Conservation (phyloP, 257 asterid genomes). For the Capsicum pubescens region DNA sequence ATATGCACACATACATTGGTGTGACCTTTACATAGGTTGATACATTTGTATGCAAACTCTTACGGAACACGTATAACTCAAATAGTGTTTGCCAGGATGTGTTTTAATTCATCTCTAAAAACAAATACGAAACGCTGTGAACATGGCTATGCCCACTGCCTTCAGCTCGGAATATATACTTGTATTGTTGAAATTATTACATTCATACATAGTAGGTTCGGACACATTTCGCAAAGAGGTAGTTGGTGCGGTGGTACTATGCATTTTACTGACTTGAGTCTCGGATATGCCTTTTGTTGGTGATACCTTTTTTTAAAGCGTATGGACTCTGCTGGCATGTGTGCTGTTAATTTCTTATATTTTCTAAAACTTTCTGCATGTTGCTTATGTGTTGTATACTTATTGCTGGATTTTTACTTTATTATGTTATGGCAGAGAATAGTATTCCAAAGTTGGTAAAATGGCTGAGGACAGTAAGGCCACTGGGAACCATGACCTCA, state of each 20-base stretch:
- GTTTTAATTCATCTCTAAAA: not conserved
- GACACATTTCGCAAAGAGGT: not conserved
- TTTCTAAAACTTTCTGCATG: not conserved
- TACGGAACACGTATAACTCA: not conserved
- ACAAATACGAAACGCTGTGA: not conserved
- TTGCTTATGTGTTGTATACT: not conserved
- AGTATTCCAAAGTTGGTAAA: slow-evolving; percentile 22
- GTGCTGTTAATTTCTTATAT: not conserved
- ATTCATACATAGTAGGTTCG: not conserved
- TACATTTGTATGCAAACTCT: not conserved
- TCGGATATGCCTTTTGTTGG: not conserved
- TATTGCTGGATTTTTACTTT: not conserved
- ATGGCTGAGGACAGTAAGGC: slow-evolving; percentile 32
- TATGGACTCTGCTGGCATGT: not conserved
- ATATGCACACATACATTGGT: not conserved
- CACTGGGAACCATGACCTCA: slow-evolving; percentile 28
- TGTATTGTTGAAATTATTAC: not conserved
- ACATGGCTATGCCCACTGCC: not conserved
- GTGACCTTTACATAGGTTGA: not conserved
- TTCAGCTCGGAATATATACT: not conserved
- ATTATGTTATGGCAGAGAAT: slow-evolving; percentile 15
- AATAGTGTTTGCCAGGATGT: not conserved
- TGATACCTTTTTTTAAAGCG: not conserved
- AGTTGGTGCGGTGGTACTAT: not conserved
- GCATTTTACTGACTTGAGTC: not conserved